Conservation (phyloP, 768 basidiomycete genomes). For the Termitomyces sp. region DNA sequence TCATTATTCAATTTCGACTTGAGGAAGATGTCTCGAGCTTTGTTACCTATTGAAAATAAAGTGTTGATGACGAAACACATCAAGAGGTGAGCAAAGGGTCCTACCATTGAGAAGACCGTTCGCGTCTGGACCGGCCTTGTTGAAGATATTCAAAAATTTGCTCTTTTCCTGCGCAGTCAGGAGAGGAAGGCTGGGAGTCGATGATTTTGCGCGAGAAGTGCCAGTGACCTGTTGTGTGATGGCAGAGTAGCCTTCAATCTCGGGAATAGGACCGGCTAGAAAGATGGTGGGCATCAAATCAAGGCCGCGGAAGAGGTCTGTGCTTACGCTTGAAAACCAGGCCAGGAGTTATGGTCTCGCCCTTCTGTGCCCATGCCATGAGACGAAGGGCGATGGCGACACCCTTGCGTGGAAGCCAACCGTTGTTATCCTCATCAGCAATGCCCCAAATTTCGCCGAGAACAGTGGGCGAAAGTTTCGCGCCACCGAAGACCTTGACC, state of each 20-base stretch:
- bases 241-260: conserved; percentile 64
- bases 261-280: conserved; percentile 80
- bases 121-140: conserved; percentile 53
- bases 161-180: conserved; percentile 75
- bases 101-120: conserved; percentile 77
- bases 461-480: conserved; percentile 68
- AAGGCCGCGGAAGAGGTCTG: conserved; percentile 5
- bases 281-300: conserved; percentile 12
- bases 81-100: conserved; percentile 13
- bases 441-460: conserved; percentile 94
- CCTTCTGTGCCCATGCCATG: conserved; percentile 91
- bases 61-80: not conserved
- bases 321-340: conserved; percentile 68
- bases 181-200: conserved; percentile 55
- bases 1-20: conserved; percentile 87
- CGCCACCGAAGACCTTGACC: conserved; percentile 78
- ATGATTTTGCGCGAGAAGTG: conserved; percentile 60
- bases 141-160: conserved; percentile 81
- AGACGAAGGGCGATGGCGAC: conserved; percentile 86
- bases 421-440: conserved; percentile 91
- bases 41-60: conserved; percentile 51
- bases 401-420: conserved; percentile 84
- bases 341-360: conserved; percentile 59
- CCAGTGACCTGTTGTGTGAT: conserved; percentile 56
- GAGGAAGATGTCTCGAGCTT: conserved; percentile 86